Evolutionary conservation across 441 rosid species (phyloP).

Genomic region (Raphanus hybrid): DNA sequence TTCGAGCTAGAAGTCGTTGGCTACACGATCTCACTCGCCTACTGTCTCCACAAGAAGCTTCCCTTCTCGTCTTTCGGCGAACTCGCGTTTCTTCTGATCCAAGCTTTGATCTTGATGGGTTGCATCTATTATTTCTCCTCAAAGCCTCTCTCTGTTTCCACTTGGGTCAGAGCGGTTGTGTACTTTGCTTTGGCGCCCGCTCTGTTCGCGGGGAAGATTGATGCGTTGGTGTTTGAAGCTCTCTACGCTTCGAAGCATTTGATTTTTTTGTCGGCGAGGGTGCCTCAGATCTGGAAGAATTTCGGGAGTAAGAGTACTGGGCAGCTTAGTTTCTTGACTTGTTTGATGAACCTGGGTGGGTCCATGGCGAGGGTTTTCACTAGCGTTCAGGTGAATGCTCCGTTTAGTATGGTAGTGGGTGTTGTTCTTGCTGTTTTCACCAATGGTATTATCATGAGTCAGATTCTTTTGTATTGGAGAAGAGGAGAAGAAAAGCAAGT

Average conservation of each 20-base stretch:
- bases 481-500: conserved; percentile 51
- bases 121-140: conserved; percentile 60
- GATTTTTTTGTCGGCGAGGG: conserved; percentile 66
- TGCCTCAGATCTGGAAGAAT: conserved; percentile 84
- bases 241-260: conserved; percentile 82
- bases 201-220: conserved; percentile 66
- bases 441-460: conserved; percentile 70
- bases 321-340: conserved; percentile 82
- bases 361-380: conserved; percentile 75
- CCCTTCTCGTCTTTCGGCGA: conserved; percentile 87
- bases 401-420: conserved; percentile 71
- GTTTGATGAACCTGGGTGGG: conserved; percentile 68
- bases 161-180: conserved; percentile 63
- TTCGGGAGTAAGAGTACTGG: conserved; percentile 72
- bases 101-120: conserved; percentile 73
- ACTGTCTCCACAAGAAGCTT: conserved; percentile 73
- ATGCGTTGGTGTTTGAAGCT: conserved; percentile 71
- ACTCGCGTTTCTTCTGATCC: conserved; percentile 66
- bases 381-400: conserved; percentile 73
- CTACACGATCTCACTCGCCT: conserved; percentile 72
- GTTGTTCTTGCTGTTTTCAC: conserved; percentile 52
- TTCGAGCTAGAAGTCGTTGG: conserved; percentile 83
- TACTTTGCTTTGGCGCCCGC: conserved; percentile 81
- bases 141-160: conserved; percentile 50
- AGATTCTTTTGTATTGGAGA: conserved; percentile 62